Base-by-base conservation (phyloP, 768 basidiomycete species). In the Amyloporia xantha region DNA sequence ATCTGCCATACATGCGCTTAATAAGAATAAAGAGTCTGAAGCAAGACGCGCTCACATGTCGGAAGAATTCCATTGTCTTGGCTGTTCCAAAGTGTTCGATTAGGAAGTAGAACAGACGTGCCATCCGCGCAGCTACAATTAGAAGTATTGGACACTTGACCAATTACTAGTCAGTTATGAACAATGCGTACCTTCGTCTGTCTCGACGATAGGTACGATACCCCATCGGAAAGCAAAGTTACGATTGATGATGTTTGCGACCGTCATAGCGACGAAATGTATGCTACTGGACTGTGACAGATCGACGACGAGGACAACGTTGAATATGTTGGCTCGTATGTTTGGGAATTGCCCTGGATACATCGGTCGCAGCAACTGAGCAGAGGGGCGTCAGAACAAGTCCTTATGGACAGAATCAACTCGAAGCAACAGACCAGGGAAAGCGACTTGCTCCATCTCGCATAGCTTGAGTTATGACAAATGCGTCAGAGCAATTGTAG, bases 151-250 rank as follows among this genome's bases (percentile, higher is more conserved):
- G n/a, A n/a, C n/a, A n/a, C n/a, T n/a, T 28, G 46, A 41, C 2
- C 26, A n/a, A 20, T 13, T 13, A 33, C 1, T 9, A n/a, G 39
- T 17, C 15, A n/a, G n/a, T n/a, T n/a, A n/a, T n/a, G 33, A 33
- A 40, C 27, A 1, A 59, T 63, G 54, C 61, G 28, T 50, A 67
- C 70, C 68, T 19, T 80, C 68, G 7, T 72, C 70, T 0, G 65
- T 73, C 48, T 83, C 79, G 2, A 81, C 63, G 27, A 81, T 66
- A 1, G 91, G 93, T 1, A 94, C 90, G 41, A 97, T 61, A 11
- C 95, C 95, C 63, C 93, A 92, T 15, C 90, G 73, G 54, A 92
- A 76, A 0, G 93, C 90, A 38, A 90, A 71, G 13, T 74, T 76
- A 27, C 90, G 74, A 24, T 77, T 68, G 44, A 98, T 81, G 62